Conservation (phyloP, 2,329 filamentous ascomycete species). For the Scedosporium boydii region DNA sequence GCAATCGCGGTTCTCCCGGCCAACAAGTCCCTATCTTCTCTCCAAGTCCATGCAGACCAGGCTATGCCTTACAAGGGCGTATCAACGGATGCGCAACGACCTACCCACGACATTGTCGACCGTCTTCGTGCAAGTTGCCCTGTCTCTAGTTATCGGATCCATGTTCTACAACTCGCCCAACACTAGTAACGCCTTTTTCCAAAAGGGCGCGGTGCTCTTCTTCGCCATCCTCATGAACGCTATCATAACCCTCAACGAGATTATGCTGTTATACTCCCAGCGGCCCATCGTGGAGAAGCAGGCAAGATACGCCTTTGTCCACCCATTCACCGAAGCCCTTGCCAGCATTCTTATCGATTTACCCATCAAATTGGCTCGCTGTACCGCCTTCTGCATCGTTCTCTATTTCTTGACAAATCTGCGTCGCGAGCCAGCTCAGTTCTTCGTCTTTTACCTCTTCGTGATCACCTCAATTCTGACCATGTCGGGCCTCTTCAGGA, state of each 20-base stretch:
- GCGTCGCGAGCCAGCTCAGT: no score
- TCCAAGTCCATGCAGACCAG: slow-evolving; percentile 53
- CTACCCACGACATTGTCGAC: slow-evolving; percentile 57
- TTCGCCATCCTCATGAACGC: slow-evolving; percentile 23
- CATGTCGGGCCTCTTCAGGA: no score
- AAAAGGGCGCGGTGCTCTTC: slow-evolving; percentile 17
- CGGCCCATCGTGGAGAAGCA: slow-evolving; percentile 20
- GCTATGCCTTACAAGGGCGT: slow-evolving; percentile 50
- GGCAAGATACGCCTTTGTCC: background rate
- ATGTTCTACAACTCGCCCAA: slow-evolving; percentile 53
- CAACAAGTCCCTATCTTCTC: slow-evolving; percentile 54
- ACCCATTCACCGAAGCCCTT: background rate
- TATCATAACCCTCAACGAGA: slow-evolving; percentile 17
- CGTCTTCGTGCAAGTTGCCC: slow-evolving; percentile 23
- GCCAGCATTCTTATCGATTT: background rate
- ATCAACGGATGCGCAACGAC: slow-evolving; percentile 42
- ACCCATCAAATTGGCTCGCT: no score
- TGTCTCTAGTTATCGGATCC: slow-evolving; percentile 50
- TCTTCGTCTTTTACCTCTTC: no score
- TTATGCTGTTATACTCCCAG: slow-evolving; percentile 14
- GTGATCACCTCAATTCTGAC: no score
- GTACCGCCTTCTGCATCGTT: no score
- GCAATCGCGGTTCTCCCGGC: slow-evolving; percentile 43
- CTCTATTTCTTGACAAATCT: no score
- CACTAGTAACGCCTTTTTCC: slow-evolving; percentile 48